Base-by-base conservation (phyloP, 2,329 filamentous ascomycete species). In the Aspergillus jensenii region DNA sequence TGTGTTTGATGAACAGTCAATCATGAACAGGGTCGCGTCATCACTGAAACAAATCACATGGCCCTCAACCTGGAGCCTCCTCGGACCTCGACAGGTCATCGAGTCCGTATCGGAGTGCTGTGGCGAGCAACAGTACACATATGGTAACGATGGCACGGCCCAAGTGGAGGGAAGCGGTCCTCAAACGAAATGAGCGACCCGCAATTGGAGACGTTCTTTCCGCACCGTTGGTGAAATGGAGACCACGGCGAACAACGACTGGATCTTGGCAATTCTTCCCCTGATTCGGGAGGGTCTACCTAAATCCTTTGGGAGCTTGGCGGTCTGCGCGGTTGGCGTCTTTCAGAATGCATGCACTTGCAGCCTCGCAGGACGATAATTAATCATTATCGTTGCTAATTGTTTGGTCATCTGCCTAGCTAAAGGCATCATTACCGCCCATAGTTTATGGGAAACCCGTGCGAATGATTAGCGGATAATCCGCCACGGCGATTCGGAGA, bases 141-240 rank as follows among this genome's bases (percentile, higher is more conserved):
- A 65, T 63, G 61, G 61, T 55, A 62, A 51, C 47, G 48, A 59
- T 46, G 43, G 52, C 52, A 37, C 27, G 44, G 31, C 56, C 61
- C 60, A 62, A 63, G 62, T 66, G 65, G 65, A 61, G 37, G 40
- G 58, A 33, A 39, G 55, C 40, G 51, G 53, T 58, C 58, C 62
- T 60, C 27, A 52, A 57, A 45, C 47, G 52, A 65, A 65, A 65
- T 64, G 60, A 65, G 55, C 62, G 37, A 57, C 55, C 64, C 64
- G 65, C 65, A 59, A 51, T 59, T 54, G 60, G 52, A 47, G 55
- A 53, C 40, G 54, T 64, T 65, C 62, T 64, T 62, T 67, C 62
- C 57, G 57, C 59, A 51, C 61, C 60, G 63, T 65, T 65, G 62
- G 56, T 53, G 49, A 53, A 11, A 49, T 54, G 48, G 56, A 39